These are phyloP conservation scores for Coprinopsis sp. DNA, from an alignment of 768 basidiomycete genomes.

Conservation along the genomic window DNA sequence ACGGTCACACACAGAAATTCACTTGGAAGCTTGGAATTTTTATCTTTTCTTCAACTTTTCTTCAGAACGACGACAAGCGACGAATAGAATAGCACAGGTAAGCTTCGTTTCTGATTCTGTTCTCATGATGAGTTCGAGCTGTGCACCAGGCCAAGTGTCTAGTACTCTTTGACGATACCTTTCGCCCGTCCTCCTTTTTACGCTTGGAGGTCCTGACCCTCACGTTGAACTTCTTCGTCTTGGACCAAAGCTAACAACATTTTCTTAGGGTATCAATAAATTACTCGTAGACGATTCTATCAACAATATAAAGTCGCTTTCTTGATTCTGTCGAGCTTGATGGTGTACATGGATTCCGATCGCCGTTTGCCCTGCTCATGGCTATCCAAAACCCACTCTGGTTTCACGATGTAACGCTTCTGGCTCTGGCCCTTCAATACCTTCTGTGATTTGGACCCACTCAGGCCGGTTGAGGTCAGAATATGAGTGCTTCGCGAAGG, in stretches of 20 bases:
- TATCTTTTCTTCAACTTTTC: constrained; percentile 1
- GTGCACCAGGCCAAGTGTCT: constrained; percentile 57
- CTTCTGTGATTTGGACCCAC: constrained; percentile 66
- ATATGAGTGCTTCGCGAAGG: constrained; percentile 73
- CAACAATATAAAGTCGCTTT: constrained; percentile 11
- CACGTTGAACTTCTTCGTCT: constrained; percentile 8
- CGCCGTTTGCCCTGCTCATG: constrained; percentile 54
- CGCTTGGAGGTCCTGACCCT: constrained; percentile 49
- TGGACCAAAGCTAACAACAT: background rate
- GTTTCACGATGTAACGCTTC: constrained; percentile 60
- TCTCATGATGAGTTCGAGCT: constrained; percentile 45
- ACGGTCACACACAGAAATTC: constrained; percentile 12
- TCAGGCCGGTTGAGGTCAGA: constrained; percentile 67
- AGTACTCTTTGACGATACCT: constrained; percentile 38
- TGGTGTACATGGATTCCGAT: constrained; percentile 55
- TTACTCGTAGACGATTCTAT: constrained; percentile 7
- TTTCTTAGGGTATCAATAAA: background rate
- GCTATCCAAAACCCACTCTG: constrained; percentile 74
- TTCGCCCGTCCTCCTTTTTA: constrained; percentile 44
- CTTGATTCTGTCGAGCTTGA: constrained; percentile 38
- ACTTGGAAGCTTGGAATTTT: no score
- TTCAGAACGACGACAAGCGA: no score
- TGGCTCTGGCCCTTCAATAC: constrained; percentile 48
- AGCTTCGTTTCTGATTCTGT: constrained; percentile 15
- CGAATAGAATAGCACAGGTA: constrained; percentile 17